Base-by-base conservation (phyloP, 148 eudicot species). In the Dianthus caryophyllus region DNA sequence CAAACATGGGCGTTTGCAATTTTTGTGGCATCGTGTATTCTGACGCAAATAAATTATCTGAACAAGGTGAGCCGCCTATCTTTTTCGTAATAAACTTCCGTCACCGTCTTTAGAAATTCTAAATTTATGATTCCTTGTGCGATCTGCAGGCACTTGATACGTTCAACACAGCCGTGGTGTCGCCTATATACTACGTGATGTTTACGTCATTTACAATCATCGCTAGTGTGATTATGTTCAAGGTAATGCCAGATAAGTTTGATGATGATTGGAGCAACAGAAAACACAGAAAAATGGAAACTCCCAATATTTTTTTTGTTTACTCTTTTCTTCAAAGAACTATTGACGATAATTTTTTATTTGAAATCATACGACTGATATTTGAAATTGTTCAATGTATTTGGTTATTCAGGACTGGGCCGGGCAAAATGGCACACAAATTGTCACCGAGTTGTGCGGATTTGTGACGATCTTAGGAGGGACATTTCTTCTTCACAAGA, bases 1-100 rank as follows among this genome's bases (percentile, higher is more conserved):
- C 94, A 88, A 72, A 88, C 94, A 56, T 88, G 94, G 94, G 75
- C 57, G 31, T 88, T 88, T 72, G 81, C 84, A 2, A 14, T 79
- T 24, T 66, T 79, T 20, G 84, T 85, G 54, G 17, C 64, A 20
- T 66, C 79, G 53, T 88, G 94, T 67, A 80, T 85, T 20, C 70
- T 88, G 55, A 83, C 89, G 57, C 90, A 88, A 77, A 76, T 88
- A 84, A 88, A 85, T 69, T 88, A 88, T 66, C 72, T 88, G 51
- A 88, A 88, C 70, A 88, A 88, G 94, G 94, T 88, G 71, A 50
- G 48, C 16, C 65, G 29, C 27, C 49, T 64, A 8, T 67, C 41
- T 56, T 50, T 36, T 17, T 9, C 9, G 5, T 17, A 6, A 1
- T 17, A n/a, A 49, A n/a, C 52, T 1, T 48, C 20, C 52, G 10